phyloP scores from a whole-genome alignment of 2,329 filamentous ascomycete genomes.

The Trichoderma guizhouense region DNA sequence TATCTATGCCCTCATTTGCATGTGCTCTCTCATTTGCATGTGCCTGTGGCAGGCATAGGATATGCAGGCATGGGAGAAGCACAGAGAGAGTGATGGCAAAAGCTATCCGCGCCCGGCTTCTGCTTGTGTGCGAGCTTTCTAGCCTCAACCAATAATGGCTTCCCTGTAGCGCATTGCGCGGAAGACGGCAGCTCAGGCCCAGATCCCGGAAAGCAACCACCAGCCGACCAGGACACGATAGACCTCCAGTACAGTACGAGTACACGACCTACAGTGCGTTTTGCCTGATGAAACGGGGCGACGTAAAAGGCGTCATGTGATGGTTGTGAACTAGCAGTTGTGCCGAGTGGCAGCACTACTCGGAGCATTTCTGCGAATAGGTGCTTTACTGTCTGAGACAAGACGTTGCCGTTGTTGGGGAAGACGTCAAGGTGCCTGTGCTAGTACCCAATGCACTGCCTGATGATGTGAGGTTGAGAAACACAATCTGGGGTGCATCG shows the following conservation, averaged over 20 bases:
- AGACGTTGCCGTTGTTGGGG: background rate
- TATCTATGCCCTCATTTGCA: background rate
- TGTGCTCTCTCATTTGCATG: background rate
- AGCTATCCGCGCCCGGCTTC: background rate
- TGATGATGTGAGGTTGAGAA: background rate
- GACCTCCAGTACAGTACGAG: background rate
- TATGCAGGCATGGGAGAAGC: background rate
- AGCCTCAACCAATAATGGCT: background rate
- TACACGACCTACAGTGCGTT: background rate
- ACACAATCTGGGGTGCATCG: background rate
- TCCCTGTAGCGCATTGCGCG: background rate
- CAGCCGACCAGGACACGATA: background rate
- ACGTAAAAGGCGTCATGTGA: slow-evolving; percentile 14
- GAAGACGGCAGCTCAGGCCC: background rate
- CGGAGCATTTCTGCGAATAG: slow-evolving; percentile 18
- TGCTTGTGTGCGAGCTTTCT: background rate
- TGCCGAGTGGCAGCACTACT: background rate
- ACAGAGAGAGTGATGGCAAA: background rate
- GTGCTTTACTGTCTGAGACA: background rate
- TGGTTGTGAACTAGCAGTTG: background rate
- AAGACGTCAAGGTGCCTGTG: slow-evolving; percentile 4
- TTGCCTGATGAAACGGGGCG: background rate
- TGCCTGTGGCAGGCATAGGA: background rate
- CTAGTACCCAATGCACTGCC: slow-evolving; percentile 4
- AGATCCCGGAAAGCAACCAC: background rate